Conservation (phyloP, 2,329 filamentous ascomycete species). For the Diaporthe citri region DNA sequence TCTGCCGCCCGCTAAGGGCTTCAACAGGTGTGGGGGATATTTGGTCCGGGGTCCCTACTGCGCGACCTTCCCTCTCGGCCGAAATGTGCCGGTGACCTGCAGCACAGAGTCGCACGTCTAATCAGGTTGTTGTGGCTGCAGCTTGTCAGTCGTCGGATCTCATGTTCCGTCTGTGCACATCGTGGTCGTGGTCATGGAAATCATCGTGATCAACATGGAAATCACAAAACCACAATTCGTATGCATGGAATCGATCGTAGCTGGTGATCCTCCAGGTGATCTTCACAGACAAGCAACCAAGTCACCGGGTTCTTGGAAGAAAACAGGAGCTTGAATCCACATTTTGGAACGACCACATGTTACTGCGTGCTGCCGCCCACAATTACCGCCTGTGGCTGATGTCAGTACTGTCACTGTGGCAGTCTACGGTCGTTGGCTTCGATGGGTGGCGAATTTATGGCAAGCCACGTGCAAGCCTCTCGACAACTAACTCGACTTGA, state of each 20-base stretch:
- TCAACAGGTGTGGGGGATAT: not conserved
- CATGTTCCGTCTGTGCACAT: not conserved
- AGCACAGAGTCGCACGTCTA: not conserved
- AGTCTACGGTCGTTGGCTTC: not conserved
- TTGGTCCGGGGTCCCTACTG: not conserved
- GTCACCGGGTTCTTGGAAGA: not conserved
- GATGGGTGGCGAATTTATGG: not conserved
- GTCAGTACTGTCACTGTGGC: not conserved
- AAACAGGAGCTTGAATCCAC: conserved; percentile 25
- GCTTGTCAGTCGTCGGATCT: not conserved
- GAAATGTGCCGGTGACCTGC: not conserved
- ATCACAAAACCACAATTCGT: not conserved
- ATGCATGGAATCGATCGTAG: conserved; percentile 17
- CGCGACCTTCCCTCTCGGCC: not conserved
- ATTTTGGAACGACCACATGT: not conserved
- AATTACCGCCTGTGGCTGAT: conserved; percentile 12
- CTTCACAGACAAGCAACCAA: conserved; percentile 4
- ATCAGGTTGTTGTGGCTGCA: not conserved
- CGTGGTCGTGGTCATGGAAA: not conserved
- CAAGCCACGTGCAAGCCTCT: no score
- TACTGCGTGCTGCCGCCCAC: not conserved
- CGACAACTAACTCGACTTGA: not conserved
- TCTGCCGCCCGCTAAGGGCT: not conserved
- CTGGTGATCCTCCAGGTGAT: conserved; percentile 28
- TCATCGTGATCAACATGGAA: conserved; percentile 14